Evolutionary conservation across 2,329 filamentous ascomycete species (phyloP).

Genomic region (Bipolaris gigantea): DNA sequence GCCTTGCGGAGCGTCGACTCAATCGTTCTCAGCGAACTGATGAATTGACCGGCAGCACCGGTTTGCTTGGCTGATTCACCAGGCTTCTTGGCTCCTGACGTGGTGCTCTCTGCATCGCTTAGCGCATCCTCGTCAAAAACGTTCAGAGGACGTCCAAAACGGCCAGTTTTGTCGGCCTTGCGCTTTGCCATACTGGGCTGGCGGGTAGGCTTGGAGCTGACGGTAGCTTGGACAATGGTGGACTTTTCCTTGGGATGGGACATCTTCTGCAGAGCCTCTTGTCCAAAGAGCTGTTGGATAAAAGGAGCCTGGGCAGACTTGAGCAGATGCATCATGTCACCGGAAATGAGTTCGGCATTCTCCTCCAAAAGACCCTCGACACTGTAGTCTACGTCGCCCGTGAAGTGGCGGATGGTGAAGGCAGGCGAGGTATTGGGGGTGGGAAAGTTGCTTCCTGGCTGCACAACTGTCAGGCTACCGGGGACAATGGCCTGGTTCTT

Average conservation of each 20-base stretch:
- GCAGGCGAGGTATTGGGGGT: conserved; percentile 77
- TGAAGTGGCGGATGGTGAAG: conserved; percentile 94
- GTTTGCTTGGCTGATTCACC: conserved; percentile 60
- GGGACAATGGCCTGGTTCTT: conserved; percentile 91
- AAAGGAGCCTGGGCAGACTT: conserved; percentile 86
- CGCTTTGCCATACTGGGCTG: conserved; percentile 89
- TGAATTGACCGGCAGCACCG: conserved; percentile 89
- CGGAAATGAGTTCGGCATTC: conserved; percentile 94
- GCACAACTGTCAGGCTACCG: conserved; percentile 69
- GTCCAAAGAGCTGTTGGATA: conserved; percentile 87
- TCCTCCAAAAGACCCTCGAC: conserved; percentile 86
- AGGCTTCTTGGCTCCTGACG: conserved; percentile 46
- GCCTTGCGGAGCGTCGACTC: conserved; percentile 84
- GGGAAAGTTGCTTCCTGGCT: conserved; percentile 87
- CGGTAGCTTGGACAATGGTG: conserved; percentile 92
- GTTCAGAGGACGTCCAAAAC: conserved; percentile 48
- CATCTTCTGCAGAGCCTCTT: conserved; percentile 88
- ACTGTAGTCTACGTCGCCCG: conserved; percentile 93
- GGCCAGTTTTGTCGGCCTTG: conserved; percentile 62
- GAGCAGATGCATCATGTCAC: conserved; percentile 93
- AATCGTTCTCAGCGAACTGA: conserved; percentile 86
- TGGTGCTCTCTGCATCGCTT: conserved; percentile 47
- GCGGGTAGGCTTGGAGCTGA: conserved; percentile 91
- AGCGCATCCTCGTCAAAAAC: conserved; percentile 52
- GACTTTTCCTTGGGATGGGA: conserved; percentile 89